Percentiles rank a stretch among this genome's conserved stretches.
phyloP scores from a whole-genome alignment of 192 early-diverging fungal species.

The Dimargaris cristalligena region DNA sequence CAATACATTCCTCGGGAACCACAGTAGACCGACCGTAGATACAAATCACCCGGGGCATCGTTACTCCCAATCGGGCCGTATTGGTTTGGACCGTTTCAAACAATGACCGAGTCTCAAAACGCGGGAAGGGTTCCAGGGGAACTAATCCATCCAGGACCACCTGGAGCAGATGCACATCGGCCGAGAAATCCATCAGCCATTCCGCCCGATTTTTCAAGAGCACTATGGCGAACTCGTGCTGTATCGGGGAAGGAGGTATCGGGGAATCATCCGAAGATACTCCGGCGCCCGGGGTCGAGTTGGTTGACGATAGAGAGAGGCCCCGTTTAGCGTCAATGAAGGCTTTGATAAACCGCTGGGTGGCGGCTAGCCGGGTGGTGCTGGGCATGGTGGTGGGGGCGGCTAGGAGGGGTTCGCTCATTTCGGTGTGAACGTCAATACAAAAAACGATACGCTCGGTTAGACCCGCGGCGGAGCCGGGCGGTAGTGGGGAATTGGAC shows the following conservation, averaged over 20 bases:
- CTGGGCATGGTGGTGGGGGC: background rate
- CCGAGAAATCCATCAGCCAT: slow-evolving; percentile 7
- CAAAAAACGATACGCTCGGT: background rate
- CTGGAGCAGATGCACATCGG: background rate
- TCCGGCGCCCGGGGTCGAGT: too few species aligned
- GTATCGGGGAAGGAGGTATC: too few species aligned
- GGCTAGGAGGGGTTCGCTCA: background rate
- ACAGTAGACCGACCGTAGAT: background rate
- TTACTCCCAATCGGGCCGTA: background rate
- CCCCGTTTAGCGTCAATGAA: background rate
- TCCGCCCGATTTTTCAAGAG: background rate
- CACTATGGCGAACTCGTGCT: background rate
- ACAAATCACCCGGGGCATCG: background rate
- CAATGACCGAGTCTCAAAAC: background rate
- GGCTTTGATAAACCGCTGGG: background rate
- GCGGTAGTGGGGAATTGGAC: too few species aligned
- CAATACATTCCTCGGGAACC: background rate
- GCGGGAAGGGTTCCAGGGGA: background rate
- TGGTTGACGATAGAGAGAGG: background rate
- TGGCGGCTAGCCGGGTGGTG: background rate
- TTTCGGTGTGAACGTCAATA: background rate
- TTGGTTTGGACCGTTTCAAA: background rate
- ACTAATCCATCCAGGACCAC: background rate
- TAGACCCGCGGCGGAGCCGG: background rate
- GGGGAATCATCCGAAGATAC: background rate